phyloP scores from a whole-genome alignment of 2,329 filamentous ascomycete species.

The Ophiognomonia clavigignenti-juglandacearum region DNA sequence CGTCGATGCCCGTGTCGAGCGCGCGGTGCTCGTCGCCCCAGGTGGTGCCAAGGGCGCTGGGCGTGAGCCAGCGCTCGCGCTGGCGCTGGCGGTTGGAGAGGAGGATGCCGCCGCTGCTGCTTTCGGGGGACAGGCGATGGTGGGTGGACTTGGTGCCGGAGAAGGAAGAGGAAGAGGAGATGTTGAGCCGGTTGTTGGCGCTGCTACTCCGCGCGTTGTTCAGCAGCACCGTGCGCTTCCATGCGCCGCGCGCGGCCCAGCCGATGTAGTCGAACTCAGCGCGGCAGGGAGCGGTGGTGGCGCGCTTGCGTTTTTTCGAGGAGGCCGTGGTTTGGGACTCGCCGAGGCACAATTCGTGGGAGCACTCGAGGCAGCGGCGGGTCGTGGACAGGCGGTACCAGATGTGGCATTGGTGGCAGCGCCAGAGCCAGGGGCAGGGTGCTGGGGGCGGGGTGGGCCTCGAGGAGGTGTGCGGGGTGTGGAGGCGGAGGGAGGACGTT shows the following conservation, averaged over 20 bases:
- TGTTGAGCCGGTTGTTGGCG: neutral
- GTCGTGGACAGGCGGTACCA: conserved; percentile 27
- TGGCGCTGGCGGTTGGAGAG: too few relatives aligned
- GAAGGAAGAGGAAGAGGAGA: too few relatives aligned
- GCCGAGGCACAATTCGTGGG: conserved; percentile 29
- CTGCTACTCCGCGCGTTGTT: neutral
- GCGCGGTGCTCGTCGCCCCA: too few relatives aligned
- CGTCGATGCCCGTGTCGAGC: too few relatives aligned
- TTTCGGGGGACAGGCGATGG: too few relatives aligned
- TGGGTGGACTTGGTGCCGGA: too few relatives aligned
- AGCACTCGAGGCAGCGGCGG: conserved; percentile 34
- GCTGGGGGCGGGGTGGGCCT: conserved; percentile 4
- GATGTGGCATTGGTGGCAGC: conserved; percentile 26
- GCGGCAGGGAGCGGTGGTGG: conserved; percentile 17
- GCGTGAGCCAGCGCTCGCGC: too few relatives aligned
- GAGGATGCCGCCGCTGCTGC: too few relatives aligned
- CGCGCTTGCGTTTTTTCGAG: conserved; percentile 5
- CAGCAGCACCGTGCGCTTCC: conserved; percentile 21
- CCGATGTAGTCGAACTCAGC: conserved; percentile 29
- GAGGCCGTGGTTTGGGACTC: conserved; percentile 14
- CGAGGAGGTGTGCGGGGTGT: neutral
- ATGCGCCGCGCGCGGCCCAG: conserved; percentile 27
- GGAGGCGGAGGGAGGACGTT: neutral
- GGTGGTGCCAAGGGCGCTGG: too few relatives aligned
- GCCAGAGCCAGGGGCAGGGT: conserved; percentile 27